Conservation (phyloP, 192 early-diverging fungal species). For the Mortierella antarctica region DNA sequence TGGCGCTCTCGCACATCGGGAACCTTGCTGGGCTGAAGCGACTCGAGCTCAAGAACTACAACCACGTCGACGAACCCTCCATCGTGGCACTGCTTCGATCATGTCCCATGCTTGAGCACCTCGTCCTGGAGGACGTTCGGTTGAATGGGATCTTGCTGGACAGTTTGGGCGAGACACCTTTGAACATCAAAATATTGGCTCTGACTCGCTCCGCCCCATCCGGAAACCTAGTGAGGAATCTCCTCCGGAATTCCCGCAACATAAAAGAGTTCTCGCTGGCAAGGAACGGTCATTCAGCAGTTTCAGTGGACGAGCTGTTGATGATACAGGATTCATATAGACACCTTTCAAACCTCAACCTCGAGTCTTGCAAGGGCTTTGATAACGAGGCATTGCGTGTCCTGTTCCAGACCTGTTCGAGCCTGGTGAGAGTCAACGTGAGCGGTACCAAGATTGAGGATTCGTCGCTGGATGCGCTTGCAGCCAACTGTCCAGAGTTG, state of each 20-base stretch:
- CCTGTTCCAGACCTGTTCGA: constrained; percentile 15
- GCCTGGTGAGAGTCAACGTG: constrained; percentile 40
- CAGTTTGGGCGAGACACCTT: constrained; percentile 14
- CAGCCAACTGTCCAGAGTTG: constrained; percentile 17
- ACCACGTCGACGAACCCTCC: constrained; percentile 18
- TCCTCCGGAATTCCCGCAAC: constrained; percentile 27
- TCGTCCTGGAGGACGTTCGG: constrained; percentile 30
- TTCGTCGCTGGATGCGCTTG: constrained; percentile 13
- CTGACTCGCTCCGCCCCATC: constrained; percentile 33
- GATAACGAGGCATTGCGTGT: constrained; percentile 1
- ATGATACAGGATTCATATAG: constrained; percentile 9
- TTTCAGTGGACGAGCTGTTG: constrained; percentile 26
- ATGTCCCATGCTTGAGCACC: constrained; percentile 32
- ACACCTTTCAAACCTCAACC: constrained; percentile 23
- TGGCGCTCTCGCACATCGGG: constrained; percentile 10
- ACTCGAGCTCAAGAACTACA: constrained; percentile 38
- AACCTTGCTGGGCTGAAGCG: constrained; percentile 6
- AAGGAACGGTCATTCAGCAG: constrained; percentile 26
- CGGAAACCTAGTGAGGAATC: constrained; percentile 28
- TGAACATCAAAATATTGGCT: constrained; percentile 14
- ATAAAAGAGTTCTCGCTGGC: constrained; percentile 37
- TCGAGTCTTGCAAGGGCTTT: constrained; percentile 42
- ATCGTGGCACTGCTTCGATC: constrained; percentile 11
- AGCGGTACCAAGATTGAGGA: constrained; percentile 27
- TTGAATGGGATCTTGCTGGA: constrained; percentile 21